These are phyloP conservation scores for Strobilomyces dryophilus DNA, from an alignment of 768 basidiomycete genomes.

Conservation along the genomic window DNA sequence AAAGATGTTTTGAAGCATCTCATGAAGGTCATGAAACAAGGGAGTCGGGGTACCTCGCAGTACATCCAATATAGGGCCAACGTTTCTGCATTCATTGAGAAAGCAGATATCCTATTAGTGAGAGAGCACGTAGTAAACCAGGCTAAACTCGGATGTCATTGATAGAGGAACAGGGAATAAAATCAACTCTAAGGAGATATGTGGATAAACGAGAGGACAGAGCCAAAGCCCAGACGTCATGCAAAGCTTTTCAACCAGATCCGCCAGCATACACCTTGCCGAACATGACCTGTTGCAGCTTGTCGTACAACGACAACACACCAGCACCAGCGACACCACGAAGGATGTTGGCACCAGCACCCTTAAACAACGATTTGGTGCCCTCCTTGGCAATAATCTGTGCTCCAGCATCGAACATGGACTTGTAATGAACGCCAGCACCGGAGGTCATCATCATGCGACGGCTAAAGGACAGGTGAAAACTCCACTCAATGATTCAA, in stretches of 20 bases:
- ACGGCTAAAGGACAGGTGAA: conserved; percentile 60
- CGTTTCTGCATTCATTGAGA: conserved; percentile 15
- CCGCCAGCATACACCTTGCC: conserved; percentile 99
- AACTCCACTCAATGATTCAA: not conserved
- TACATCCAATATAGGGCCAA: too few species aligned
- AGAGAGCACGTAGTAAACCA: conserved; percentile 21
- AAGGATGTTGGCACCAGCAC: conserved; percentile 93
- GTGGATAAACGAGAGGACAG: conserved; percentile 29
- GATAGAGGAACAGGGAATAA: conserved; percentile 31
- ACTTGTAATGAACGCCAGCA: conserved; percentile 94
- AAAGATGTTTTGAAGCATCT: conserved; percentile 3
- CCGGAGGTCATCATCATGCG: conserved; percentile 99
- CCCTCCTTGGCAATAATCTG: conserved; percentile 98
- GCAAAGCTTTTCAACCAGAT: conserved; percentile 30
- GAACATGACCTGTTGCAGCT: conserved; percentile 93
- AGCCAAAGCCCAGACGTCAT: conserved; percentile 26
- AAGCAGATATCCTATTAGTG: conserved; percentile 17
- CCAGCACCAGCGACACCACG: conserved; percentile 99
- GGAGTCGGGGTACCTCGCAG: not conserved
- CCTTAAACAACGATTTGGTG: conserved; percentile 94
- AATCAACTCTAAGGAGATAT: conserved; percentile 33
- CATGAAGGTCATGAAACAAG: not conserved
- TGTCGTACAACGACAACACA: conserved; percentile 99
- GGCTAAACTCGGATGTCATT: conserved; percentile 21
- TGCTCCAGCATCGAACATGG: conserved; percentile 94